A percentile compares a stretch with the other conserved stretches of the same genome.
Conservation (phyloP, 495 filamentous ascomycete genomes). For the Tuber calosporum region DNA sequence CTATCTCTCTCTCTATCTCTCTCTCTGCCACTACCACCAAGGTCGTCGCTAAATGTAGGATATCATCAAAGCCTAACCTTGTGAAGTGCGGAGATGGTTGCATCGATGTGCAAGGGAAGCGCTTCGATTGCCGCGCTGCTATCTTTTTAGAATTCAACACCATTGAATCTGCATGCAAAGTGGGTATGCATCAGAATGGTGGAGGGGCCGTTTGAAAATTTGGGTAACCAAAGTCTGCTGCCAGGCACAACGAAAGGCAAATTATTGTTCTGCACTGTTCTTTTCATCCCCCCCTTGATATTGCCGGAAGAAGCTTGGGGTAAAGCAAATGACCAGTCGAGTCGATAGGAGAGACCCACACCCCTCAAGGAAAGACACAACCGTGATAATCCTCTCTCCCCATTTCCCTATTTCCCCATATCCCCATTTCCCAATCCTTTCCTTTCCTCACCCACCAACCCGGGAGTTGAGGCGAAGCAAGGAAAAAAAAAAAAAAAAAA, state of each 20-base stretch:
- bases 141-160: slow-evolving; percentile 1
- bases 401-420: not conserved
- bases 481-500: not conserved
- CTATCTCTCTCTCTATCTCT: no score
- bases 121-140: slow-evolving; percentile 3
- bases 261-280: not conserved
- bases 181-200: not conserved
- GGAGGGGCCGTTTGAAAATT: slow-evolving; percentile 3
- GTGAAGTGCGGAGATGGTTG: not conserved
- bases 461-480: slow-evolving; percentile 3
- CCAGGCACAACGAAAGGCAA: slow-evolving; percentile 1
- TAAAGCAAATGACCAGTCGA: slow-evolving; percentile 4
- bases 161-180: not conserved
- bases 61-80: not conserved
- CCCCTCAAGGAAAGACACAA: not conserved
- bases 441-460: not conserved
- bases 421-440: slow-evolving; percentile 5
- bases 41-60: not conserved
- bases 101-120: not conserved
- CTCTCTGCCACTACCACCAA: not conserved
- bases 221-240: not conserved
- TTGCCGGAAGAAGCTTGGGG: not conserved
- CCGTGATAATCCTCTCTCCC: not conserved
- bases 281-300: not conserved
- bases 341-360: slow-evolving; percentile 1